Conservation (phyloP, 352 stramenopile species). For the Plasmopara viticola region DNA sequence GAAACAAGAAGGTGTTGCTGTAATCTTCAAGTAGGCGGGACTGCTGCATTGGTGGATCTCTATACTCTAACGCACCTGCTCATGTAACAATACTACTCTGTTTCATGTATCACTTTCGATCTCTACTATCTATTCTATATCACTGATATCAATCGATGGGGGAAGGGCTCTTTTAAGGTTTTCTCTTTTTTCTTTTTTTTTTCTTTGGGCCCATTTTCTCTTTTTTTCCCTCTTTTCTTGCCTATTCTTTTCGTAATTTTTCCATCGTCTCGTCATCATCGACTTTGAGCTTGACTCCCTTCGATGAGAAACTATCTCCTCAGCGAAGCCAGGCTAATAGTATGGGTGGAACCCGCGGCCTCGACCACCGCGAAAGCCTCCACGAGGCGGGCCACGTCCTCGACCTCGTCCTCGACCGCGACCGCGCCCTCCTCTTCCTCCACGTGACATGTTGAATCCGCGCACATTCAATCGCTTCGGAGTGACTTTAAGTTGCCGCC, state of each 20-base stretch:
- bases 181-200: constrained; percentile 12
- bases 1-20: constrained; percentile 51
- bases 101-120: too few species aligned
- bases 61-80: background rate
- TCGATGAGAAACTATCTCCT: background rate
- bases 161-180: constrained; percentile 13
- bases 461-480: constrained; percentile 84
- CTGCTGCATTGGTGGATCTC: background rate
- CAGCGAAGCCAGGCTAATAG: constrained; percentile 28
- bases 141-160: constrained; percentile 11
- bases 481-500: constrained; percentile 87
- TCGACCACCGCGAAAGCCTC: constrained; percentile 61
- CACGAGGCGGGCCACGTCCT: constrained; percentile 44
- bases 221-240: constrained; percentile 28
- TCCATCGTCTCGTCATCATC: background rate
- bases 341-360: constrained; percentile 74
- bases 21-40: constrained; percentile 4
- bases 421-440: constrained; percentile 42
- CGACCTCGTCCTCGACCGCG: constrained; percentile 47
- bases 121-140: constrained; percentile 19
- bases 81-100: constrained; percentile 3
- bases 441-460: constrained; percentile 60
- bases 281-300: background rate
- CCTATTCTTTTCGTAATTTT: constrained; percentile 11
- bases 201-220: constrained; percentile 23